A percentile compares a stretch with the other conserved stretches of the same genome.
These are phyloP conservation scores for Penicillium goetzii DNA, from an alignment of 495 filamentous ascomycete genomes.

Conservation along the genomic window DNA sequence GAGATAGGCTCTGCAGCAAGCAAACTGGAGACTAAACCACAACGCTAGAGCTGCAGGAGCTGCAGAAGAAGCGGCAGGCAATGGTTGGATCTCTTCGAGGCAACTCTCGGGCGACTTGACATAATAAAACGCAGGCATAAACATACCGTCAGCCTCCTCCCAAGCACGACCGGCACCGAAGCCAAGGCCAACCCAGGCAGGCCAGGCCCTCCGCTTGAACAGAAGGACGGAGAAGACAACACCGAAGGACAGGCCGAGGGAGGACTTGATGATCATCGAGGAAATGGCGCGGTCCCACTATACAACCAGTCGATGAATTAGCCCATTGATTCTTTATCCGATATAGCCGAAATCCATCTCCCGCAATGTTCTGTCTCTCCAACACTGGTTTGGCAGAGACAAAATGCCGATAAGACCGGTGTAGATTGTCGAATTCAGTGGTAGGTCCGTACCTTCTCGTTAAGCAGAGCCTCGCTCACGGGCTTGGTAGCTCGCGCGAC, in stretches of 20 bases:
- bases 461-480: conserved; percentile 90
- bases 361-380: background rate
- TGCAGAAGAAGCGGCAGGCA: background rate
- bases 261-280: conserved; percentile 91
- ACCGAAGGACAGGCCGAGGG: conserved; percentile 91
- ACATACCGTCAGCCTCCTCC: conserved; percentile 73
- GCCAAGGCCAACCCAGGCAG: conserved; percentile 86
- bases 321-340: conserved; percentile 21
- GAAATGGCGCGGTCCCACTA: conserved; percentile 99
- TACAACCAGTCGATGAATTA: conserved; percentile 22
- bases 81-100: background rate
- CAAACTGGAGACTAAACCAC: background rate
- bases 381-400: background rate
- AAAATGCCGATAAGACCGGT: background rate
- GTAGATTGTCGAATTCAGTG: background rate
- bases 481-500: conserved; percentile 65
- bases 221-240: conserved; percentile 97
- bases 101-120: conserved; percentile 3
- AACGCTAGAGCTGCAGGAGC: background rate
- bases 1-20: background rate
- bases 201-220: conserved; percentile 97
- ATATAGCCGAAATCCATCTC: background rate
- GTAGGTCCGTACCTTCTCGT: conserved; percentile 77
- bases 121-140: conserved; percentile 17
- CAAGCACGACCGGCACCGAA: conserved; percentile 96